Evolutionary conservation across 2,329 filamentous ascomycete species (phyloP).

Genomic region (Aspergillus amoenus): DNA sequence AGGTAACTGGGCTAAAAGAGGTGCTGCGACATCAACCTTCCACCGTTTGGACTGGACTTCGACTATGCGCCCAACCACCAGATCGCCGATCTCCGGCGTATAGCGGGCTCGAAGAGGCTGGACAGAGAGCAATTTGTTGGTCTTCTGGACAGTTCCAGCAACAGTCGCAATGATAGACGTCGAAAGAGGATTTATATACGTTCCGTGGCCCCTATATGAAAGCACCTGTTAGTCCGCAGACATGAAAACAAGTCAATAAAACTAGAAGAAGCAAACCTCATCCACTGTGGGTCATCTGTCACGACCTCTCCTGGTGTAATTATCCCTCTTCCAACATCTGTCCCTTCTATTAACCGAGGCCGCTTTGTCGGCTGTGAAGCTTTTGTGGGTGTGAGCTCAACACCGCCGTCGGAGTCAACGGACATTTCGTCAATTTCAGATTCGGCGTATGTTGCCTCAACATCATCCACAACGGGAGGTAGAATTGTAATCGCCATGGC

Average conservation of each 20-base stretch:
- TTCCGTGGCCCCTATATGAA: conserved; percentile 77
- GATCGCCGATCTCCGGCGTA: conserved; percentile 91
- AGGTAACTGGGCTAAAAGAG: conserved; percentile 79
- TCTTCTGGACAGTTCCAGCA: conserved; percentile 84
- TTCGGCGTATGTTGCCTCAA: conserved; percentile 31
- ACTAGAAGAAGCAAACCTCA: conserved; percentile 52
- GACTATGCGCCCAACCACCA: conserved; percentile 89
- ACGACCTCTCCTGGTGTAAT: conserved; percentile 88
- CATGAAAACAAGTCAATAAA: not conserved
- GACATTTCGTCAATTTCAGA: conserved; percentile 53
- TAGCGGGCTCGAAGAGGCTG: conserved; percentile 88
- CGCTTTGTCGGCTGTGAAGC: conserved; percentile 40
- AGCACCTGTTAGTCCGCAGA: conserved; percentile 29
- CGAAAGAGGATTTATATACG: conserved; percentile 64
- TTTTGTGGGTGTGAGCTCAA: conserved; percentile 29
- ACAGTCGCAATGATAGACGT: conserved; percentile 83
- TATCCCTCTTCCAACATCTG: conserved; percentile 49
- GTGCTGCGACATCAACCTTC: conserved; percentile 90
- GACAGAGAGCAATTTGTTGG: conserved; percentile 94
- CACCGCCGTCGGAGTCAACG: conserved; percentile 46
- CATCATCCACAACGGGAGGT: conserved; percentile 46
- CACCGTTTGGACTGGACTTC: conserved; percentile 92
- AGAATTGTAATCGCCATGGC: conserved; percentile 61
- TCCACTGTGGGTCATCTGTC: conserved; percentile 93
- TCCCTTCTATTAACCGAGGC: conserved; percentile 29